Evolutionary conservation across 306 rosid species (phyloP).

Genomic region (Rosa lucieae): DNA sequence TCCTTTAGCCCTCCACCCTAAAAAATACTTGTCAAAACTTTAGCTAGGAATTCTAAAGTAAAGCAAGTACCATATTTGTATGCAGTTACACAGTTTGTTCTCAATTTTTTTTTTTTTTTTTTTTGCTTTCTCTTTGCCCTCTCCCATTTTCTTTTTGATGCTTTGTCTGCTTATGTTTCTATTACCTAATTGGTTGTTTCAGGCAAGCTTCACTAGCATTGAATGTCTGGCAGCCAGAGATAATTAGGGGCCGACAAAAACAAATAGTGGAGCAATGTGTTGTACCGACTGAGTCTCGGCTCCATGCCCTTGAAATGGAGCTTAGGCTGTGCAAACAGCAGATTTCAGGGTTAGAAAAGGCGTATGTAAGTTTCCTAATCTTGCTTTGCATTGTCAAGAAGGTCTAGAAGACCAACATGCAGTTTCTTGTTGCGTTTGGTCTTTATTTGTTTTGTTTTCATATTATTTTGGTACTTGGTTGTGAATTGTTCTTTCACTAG

Average conservation of each 20-base stretch:
- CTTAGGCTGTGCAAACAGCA: slow-evolving; percentile 57
- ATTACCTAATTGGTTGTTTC: slow-evolving; percentile 14
- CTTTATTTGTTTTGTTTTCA: background rate
- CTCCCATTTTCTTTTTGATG: background rate
- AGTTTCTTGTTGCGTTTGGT: background rate
- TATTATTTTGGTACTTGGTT: background rate
- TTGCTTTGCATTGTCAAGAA: background rate
- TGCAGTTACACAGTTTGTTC: background rate
- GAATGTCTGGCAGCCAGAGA: slow-evolving; percentile 89
- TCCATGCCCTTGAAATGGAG: slow-evolving; percentile 56
- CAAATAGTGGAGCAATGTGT: slow-evolving; percentile 55
- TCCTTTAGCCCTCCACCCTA: background rate
- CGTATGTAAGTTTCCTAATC: slow-evolving; percentile 52
- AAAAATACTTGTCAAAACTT: background rate
- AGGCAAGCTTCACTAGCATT: slow-evolving; percentile 83
- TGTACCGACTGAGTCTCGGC: slow-evolving; percentile 57
- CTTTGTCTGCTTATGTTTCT: background rate
- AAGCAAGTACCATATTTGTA: background rate
- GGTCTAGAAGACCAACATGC: background rate
- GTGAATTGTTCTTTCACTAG: background rate
- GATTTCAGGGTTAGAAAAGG: slow-evolving; percentile 51
- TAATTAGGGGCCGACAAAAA: slow-evolving; percentile 51
- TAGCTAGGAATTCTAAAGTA: background rate
- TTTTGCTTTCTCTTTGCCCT: too few relatives aligned
- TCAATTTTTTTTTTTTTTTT: background rate